Base-by-base conservation (phyloP, 768 basidiomycete species). In the Tricholoma matsutake region DNA sequence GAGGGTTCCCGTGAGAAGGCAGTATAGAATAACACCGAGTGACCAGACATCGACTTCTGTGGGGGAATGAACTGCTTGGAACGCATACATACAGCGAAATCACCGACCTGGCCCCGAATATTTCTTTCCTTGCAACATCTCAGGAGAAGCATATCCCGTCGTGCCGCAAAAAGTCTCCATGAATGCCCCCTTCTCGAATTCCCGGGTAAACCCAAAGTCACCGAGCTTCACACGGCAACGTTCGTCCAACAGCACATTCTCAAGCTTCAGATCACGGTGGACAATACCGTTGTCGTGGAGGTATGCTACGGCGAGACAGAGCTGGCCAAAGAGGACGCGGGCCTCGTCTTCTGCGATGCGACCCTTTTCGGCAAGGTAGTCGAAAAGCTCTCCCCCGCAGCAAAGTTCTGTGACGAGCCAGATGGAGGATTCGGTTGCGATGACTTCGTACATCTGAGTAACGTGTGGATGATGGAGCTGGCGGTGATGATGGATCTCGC, bases 371-470 rank as follows among this genome's bases (percentile, higher is more conserved):
- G 91, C 93, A 22, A 99, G 88, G 71, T 98, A 98, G 75, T 98
- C 97, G 75, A 98, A 99, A 29, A 99, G 84, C 74, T 99, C 97
- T 41, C 97, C 97, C 9, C 97, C 97, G 49, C 87, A 89, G 75
- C 97, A 98, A 34, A 99, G 87, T 71, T 99, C 97, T 14, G 95
- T 93, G 45, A 99, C 90, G 60, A 99, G 94, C 94, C 95, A 98
- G 70, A 99, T 96, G 64, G 86, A 84, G 25, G 86, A 84, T 76
- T 99, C 97, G 1, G 97, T 98, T 8, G 97, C 97, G 71, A 98
- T 92, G 70, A 98, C 93, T 76, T 99, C 96, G 78, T 92, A 97
- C 75, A 98, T 88, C 71, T 96, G 94, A 13, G 94, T 92, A 68
- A 99, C 86, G 71, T 97, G 87, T 0, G 94, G 94, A 69, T 98